Base-by-base conservation (phyloP, 208 protist genomes). In the Naegleria fowleri region DNA sequence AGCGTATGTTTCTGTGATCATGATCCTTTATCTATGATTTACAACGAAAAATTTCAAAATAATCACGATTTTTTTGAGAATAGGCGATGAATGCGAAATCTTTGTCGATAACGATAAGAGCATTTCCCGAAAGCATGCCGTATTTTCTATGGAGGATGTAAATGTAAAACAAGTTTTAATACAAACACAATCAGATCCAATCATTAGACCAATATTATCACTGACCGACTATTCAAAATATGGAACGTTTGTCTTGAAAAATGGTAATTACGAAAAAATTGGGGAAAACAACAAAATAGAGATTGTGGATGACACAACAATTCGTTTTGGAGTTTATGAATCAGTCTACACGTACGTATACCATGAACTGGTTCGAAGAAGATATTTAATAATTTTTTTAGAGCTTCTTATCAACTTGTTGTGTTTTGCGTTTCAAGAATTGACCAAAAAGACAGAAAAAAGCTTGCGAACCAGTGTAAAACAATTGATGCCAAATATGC, bases 401-500 rank as follows among this genome's bases (percentile, higher is more conserved):
- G 22, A 29, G 11, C 22, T 22, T 29, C 55, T 67, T 67, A 67
- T 67, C 25, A 79, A 79, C 29, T 79, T 11, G 36, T 79, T 11
- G n/a, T 79, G 13, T 79, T 79, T 33, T 79, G 67, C 9, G 67
- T 79, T 1, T 79, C 67, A 36, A 79, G 67, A 36, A 36, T 79
- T 36, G 25, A 79, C 29, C 25, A 29, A 79, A 25, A 79, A 36
- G 67, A 79, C 9, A 79, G 67, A 79, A 79, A 79, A n/a, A 79
- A 79, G n/a, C 29, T 79, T 11, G 67, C 67, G 36, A 79, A 25
- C 9, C 29, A 79, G 9, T 79, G 67, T 33, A 67, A 67, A 29
- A 67, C 67, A 25, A 79, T 79, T 79, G 67, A 79, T 79, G 67
- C 29, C 16, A 79, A 79, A 79, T 79, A 79, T 79, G 67, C 67